Conservation (phyloP, 176 grass and related monocot species). For the Carex cristatella region DNA sequence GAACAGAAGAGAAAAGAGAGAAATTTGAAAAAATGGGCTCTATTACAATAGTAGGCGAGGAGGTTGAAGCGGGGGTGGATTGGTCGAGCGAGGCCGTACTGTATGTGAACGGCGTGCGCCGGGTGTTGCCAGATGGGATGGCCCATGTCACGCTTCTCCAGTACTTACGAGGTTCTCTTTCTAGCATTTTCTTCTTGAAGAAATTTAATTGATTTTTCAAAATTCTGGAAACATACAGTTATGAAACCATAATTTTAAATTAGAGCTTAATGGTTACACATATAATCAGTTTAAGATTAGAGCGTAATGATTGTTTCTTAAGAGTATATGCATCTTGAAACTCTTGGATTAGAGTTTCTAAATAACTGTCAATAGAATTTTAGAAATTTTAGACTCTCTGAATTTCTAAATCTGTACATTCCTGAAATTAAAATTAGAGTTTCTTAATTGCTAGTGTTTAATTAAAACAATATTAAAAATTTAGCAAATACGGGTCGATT, state of each 20-base stretch:
- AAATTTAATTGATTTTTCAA: slow-evolving; percentile 12
- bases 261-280: background rate
- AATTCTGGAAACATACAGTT: background rate
- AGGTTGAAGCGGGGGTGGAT: slow-evolving; percentile 26
- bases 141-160: slow-evolving; percentile 91
- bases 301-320: background rate
- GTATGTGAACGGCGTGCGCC: slow-evolving; percentile 87
- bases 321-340: too few relatives aligned
- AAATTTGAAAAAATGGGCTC: slow-evolving; percentile 55
- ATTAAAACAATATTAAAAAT: too few relatives aligned
- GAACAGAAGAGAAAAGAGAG: background rate
- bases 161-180: slow-evolving; percentile 67
- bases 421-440: too few relatives aligned
- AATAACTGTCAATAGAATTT: too few relatives aligned
- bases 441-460: too few relatives aligned
- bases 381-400: too few relatives aligned
- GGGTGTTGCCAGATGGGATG: slow-evolving; percentile 73
- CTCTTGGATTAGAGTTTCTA: too few relatives aligned
- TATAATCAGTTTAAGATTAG: slow-evolving; percentile 10
- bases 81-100: slow-evolving; percentile 80
- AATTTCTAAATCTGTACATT: too few relatives aligned
- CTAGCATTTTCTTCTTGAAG: background rate
- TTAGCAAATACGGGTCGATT: too few relatives aligned
- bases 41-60: slow-evolving; percentile 38
- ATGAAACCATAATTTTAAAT: background rate